Evolutionary conservation across 2,329 filamentous ascomycete genomes (phyloP).

Genomic region (Emmonsiellopsis sp.): DNA sequence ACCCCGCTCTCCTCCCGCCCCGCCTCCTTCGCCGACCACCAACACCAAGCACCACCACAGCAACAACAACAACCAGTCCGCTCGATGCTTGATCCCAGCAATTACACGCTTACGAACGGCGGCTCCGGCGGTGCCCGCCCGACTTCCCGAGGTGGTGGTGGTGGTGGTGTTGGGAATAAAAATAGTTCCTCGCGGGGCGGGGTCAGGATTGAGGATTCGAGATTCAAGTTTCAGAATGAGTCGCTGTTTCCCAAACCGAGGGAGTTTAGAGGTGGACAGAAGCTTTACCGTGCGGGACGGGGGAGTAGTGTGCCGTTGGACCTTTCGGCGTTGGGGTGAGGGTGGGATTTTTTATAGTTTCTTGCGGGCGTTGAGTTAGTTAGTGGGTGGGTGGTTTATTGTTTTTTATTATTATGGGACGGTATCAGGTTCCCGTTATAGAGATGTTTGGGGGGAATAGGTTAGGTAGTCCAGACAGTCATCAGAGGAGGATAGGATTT

Average conservation of each 20-base stretch:
- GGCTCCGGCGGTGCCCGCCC: slow-evolving; percentile 7
- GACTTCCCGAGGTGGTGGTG: not conserved
- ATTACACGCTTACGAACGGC: slow-evolving; percentile 66
- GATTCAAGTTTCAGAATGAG: slow-evolving; percentile 85
- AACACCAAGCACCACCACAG: slow-evolving; percentile 27
- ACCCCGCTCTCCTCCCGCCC: slow-evolving; percentile 33
- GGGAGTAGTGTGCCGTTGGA: slow-evolving; percentile 92
- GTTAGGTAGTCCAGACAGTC: too few species aligned
- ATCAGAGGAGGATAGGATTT: too few species aligned
- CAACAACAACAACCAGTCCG: slow-evolving; percentile 42
- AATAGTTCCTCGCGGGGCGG: slow-evolving; percentile 9
- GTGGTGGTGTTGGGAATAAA: not conserved
- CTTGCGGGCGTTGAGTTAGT: not conserved
- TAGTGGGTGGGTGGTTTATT: not conserved
- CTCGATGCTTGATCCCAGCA: slow-evolving; percentile 63
- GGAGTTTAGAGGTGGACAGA: slow-evolving; percentile 64
- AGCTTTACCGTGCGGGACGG: slow-evolving; percentile 79
- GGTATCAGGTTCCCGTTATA: too few species aligned
- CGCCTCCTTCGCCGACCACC: slow-evolving; percentile 21
- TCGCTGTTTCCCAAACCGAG: slow-evolving; percentile 74
- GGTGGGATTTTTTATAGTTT: not conserved
- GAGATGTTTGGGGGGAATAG: too few species aligned
- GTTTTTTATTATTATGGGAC: not conserved
- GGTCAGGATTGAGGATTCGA: slow-evolving; percentile 59
- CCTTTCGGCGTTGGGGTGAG: slow-evolving; percentile 48